These are phyloP conservation scores for Lodderomyces jiufengensis DNA, from an alignment of 1,139 yeast species.

Conservation along the genomic window DNA sequence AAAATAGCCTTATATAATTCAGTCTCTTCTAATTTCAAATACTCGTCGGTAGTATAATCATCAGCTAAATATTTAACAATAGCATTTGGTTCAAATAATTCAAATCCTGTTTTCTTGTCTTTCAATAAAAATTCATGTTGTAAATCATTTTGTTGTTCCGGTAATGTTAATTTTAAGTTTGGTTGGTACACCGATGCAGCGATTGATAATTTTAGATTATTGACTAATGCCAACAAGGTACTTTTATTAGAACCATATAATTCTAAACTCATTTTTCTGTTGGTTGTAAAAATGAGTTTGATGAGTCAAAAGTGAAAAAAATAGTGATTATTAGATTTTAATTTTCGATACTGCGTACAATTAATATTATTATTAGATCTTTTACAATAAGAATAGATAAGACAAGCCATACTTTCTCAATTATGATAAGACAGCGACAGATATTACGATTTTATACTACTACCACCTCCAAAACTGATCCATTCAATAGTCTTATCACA, in stretches of 20 bases:
- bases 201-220: conserved; percentile 58
- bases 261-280: conserved; percentile 19
- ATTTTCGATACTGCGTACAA: too few relatives aligned
- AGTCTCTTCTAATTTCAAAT: conserved; percentile 29
- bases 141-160: conserved; percentile 16
- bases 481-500: conserved; percentile 11
- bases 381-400: too few relatives aligned
- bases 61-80: conserved; percentile 66
- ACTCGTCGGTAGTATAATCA: conserved; percentile 34
- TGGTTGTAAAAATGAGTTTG: not conserved
- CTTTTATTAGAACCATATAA: conserved; percentile 43
- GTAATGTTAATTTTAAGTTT: conserved; percentile 24
- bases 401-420: conserved; percentile 1
- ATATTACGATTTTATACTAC: not conserved
- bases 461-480: conserved; percentile 1
- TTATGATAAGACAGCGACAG: not conserved
- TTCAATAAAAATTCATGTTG: conserved; percentile 26
- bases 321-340: not conserved
- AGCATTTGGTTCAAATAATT: conserved; percentile 75
- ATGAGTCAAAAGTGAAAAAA: conserved; percentile 9
- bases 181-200: conserved; percentile 42
- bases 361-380: too few relatives aligned
- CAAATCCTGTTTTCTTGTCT: conserved; percentile 38
- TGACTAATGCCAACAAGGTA: conserved; percentile 40
- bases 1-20: conserved; percentile 30